Base-by-base conservation (phyloP, 768 basidiomycete genomes). In the Guyanaporus albipodus region DNA sequence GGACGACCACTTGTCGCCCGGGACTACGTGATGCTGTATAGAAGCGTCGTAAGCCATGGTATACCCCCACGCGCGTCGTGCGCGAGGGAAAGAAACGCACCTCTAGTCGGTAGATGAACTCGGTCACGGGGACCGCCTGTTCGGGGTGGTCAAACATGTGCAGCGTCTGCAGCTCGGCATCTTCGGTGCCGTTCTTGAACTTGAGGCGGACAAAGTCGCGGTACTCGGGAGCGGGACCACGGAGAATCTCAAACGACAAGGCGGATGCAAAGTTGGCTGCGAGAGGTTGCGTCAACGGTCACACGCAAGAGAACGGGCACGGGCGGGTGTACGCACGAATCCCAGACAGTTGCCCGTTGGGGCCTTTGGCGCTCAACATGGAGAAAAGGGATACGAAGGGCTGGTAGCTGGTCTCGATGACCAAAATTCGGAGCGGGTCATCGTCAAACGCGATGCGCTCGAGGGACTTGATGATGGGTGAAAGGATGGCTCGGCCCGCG, bases 341-440 rank as follows among this genome's bases (percentile, higher is more conserved):
- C 22, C 76, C 85, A 47, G 67, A 63, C 50, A 82, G 60, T 49
- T 80, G 74, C 4, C 83, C 81, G 48, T 78, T 67, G 17, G 71
- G 65, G 34, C 73, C 65, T 46, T 70, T 57, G 44, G 83, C 70
- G 28, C 80, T 82, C 31, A 87, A 76, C 69, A 86, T 80, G 57
- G 80, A 78, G 76, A 94, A 85, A 60, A 92, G 74, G 8, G 87
- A 90, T 58, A 91, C 80, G 76, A 92, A 88, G 6, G 90, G 83
- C 66, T 91, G 89, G 71, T 91, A 92, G 46, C 87, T 86, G 8
- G 83, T 82, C 69, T 85, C 80, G 53, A 88, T 73, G 50, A 91
- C 69, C 64, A 85, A 71, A 63, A 93, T 73, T 57, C 87, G 83
- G 42, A 92, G 78, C 28, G 87, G 83, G 68, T 88, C 84, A 49